phyloP scores from a whole-genome alignment of 306 rosid genomes.

The Medicago ruthenica region DNA sequence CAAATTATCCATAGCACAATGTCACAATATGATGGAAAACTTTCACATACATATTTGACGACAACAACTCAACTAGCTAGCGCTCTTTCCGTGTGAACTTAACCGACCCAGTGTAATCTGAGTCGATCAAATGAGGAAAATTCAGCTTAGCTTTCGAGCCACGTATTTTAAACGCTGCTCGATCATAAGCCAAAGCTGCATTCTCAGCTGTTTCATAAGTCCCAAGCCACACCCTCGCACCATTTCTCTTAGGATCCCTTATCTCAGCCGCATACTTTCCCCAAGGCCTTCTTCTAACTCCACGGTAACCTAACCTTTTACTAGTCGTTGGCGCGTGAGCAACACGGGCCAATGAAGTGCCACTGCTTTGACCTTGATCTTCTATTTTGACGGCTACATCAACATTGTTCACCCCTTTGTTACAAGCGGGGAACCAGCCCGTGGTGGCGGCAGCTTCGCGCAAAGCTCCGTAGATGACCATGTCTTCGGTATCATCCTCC shows the following conservation, averaged over 20 bases:
- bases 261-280: slow-evolving; percentile 70
- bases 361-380: neutral
- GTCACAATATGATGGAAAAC: neutral
- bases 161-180: slow-evolving; percentile 63
- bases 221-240: slow-evolving; percentile 66
- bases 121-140: slow-evolving; percentile 60
- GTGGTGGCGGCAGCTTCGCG: slow-evolving; percentile 43
- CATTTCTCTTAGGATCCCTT: slow-evolving; percentile 55
- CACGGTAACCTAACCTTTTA: slow-evolving; percentile 39
- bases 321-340: neutral
- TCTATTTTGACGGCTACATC: neutral
- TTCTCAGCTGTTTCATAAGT: slow-evolving; percentile 58
- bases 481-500: slow-evolving; percentile 49
- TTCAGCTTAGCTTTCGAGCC: slow-evolving; percentile 64
- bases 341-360: neutral
- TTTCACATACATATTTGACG: neutral
- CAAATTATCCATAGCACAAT: neutral
- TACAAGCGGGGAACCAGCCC: slow-evolving; percentile 35
- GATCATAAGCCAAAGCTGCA: slow-evolving; percentile 69
- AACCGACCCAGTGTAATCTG: neutral
- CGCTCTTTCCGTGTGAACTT: neutral
- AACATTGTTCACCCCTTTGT: neutral
- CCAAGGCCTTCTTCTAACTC: slow-evolving; percentile 68
- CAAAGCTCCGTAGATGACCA: slow-evolving; percentile 43
- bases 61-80: neutral